A percentile compares a stretch with the other conserved stretches of the same genome.
These are phyloP conservation scores for Citrus glauca DNA, from an alignment of 345 rosid species.

Conservation along the genomic window DNA sequence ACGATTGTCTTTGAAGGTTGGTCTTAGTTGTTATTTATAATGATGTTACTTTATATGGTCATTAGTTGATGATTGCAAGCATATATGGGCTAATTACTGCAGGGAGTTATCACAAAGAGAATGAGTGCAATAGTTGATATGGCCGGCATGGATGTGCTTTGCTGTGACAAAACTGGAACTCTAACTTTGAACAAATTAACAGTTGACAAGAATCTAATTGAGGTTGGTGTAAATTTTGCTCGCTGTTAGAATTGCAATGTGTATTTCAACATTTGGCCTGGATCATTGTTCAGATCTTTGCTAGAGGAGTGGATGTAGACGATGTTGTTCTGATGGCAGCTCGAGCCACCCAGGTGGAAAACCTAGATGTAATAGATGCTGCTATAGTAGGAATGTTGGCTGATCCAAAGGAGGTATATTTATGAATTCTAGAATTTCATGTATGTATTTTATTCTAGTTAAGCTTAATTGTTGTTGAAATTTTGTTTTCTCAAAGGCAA, in stretches of 20 bases:
- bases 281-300: slow-evolving; percentile 32
- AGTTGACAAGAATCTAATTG: slow-evolving; percentile 56
- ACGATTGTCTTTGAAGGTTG: slow-evolving; percentile 55
- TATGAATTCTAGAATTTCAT: no score
- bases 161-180: slow-evolving; percentile 71
- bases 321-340: slow-evolving; percentile 59
- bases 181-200: slow-evolving; percentile 60
- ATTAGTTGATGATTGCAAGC: not conserved
- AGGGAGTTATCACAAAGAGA: slow-evolving; percentile 73
- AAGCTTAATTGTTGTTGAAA: no score
- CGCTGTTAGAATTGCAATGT: not conserved
- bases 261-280: not conserved
- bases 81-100: slow-evolving; percentile 6
- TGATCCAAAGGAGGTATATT: slow-evolving; percentile 56
- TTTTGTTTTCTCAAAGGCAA: not conserved
- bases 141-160: slow-evolving; percentile 74
- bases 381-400: slow-evolving; percentile 62
- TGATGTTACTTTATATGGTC: not conserved
- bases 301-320: slow-evolving; percentile 44
- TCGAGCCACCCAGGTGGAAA: slow-evolving; percentile 56
- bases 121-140: slow-evolving; percentile 73
- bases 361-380: slow-evolving; percentile 64
- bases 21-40: not conserved
- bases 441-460: not conserved
- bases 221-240: slow-evolving; percentile 28